Conservation (phyloP, 2,329 filamentous ascomycete genomes). For the Didymella sp. region DNA sequence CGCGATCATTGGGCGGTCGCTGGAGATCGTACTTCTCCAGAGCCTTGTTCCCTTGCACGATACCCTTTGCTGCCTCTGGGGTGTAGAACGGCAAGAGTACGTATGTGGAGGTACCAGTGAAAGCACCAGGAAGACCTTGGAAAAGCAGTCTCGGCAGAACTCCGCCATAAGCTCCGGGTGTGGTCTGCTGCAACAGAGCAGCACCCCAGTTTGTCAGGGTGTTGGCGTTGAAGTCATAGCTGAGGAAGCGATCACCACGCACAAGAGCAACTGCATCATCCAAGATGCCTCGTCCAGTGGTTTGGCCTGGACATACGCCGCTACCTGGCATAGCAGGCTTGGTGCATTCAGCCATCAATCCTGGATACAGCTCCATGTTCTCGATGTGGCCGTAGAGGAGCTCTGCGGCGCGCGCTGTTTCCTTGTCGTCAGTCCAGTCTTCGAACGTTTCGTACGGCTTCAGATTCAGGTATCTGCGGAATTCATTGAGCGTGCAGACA, state of each 20-base stretch:
- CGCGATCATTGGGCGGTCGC: constrained; percentile 51
- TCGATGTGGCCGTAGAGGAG: constrained; percentile 74
- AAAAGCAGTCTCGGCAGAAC: constrained; percentile 54
- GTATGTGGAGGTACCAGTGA: constrained; percentile 58
- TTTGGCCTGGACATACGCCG: constrained; percentile 71
- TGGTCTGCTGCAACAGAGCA: constrained; percentile 50
- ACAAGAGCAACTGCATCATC: constrained; percentile 78
- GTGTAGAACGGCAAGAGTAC: constrained; percentile 61
- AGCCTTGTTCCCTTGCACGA: constrained; percentile 56
- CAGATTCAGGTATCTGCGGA: constrained; percentile 80
- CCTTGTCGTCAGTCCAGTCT: constrained; percentile 80
- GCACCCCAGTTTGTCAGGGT: constrained; percentile 58
- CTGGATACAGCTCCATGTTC: constrained; percentile 79
- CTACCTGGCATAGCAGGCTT: constrained; percentile 74
- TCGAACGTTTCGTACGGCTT: constrained; percentile 79
- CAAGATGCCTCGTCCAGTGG: constrained; percentile 75
- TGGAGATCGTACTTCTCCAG: constrained; percentile 56
- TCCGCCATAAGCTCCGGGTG: constrained; percentile 56
- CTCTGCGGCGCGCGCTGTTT: constrained; percentile 67
- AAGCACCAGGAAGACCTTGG: constrained; percentile 56
- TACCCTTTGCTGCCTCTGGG: constrained; percentile 56
- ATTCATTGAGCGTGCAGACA: constrained; percentile 80
- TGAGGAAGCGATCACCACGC: constrained; percentile 78
- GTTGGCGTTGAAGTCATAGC: constrained; percentile 64
- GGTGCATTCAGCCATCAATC: constrained; percentile 76